Evolutionary conservation across 1,139 yeast genomes (phyloP).

Genomic region (Candida mesenterica): DNA sequence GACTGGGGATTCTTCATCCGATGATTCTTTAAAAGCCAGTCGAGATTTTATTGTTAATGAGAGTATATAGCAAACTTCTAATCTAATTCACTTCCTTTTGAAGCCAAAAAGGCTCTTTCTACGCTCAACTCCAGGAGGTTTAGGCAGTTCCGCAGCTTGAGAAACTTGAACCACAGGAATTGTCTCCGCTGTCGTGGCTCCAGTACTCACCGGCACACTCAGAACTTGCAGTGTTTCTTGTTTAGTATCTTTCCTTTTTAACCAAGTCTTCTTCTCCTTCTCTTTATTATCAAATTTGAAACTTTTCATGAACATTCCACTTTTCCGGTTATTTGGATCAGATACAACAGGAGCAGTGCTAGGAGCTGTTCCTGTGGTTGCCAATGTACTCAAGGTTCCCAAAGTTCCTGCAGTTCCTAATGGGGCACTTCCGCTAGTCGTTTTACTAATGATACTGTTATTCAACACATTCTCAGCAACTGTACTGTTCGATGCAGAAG

Average conservation of each 20-base stretch:
- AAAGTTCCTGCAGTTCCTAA: background rate
- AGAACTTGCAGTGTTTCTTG: background rate
- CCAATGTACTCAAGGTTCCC: slow-evolving; percentile 1
- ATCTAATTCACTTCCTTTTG: slow-evolving; percentile 24
- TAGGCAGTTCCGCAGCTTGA: too few relatives aligned
- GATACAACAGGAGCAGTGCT: background rate
- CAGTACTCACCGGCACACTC: too few relatives aligned
- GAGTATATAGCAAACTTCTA: background rate
- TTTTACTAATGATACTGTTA: background rate
- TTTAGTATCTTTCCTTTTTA: slow-evolving; percentile 36
- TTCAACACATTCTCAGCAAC: background rate
- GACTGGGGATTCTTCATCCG: too few relatives aligned
- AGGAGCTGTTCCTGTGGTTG: background rate
- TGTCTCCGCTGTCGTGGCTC: too few relatives aligned
- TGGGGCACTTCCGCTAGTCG: background rate
- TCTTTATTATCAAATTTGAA: slow-evolving; percentile 26
- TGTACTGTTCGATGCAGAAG: slow-evolving; percentile 3
- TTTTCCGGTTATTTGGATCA: slow-evolving; percentile 7
- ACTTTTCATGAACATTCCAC: slow-evolving; percentile 30
- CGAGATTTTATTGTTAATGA: too few relatives aligned
- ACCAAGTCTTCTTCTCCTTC: slow-evolving; percentile 42
- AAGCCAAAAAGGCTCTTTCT: slow-evolving; percentile 39
- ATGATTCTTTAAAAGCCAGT: too few relatives aligned
- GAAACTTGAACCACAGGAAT: too few relatives aligned
- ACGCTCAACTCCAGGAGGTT: too few relatives aligned